These are phyloP conservation scores for Onygenales sp. DNA, from an alignment of 2,329 filamentous ascomycete genomes.

Conservation along the genomic window DNA sequence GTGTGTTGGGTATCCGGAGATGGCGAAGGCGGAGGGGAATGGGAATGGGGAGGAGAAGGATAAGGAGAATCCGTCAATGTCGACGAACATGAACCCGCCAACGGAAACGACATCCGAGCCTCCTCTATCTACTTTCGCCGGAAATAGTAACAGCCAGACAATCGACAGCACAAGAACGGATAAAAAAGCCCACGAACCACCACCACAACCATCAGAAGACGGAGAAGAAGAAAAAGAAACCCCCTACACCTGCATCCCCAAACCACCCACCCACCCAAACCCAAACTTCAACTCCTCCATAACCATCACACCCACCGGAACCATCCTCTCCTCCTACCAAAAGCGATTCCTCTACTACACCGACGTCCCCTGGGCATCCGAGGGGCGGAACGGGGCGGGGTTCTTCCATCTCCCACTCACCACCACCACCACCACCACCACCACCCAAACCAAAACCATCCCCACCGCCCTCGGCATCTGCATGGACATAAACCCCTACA, in stretches of 20 bases:
- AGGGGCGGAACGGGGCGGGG: slow-evolving; percentile 25
- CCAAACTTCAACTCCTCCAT: slow-evolving; percentile 48
- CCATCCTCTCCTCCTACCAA: slow-evolving; percentile 50
- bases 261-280: not conserved
- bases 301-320: slow-evolving; percentile 45
- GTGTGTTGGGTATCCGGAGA: slow-evolving; percentile 56
- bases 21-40: slow-evolving; percentile 14
- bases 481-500: slow-evolving; percentile 54
- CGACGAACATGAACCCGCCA: slow-evolving; percentile 8
- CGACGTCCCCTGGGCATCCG: slow-evolving; percentile 54
- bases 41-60: not conserved
- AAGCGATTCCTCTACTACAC: slow-evolving; percentile 59
- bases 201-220: too few relatives aligned
- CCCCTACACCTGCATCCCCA: too few relatives aligned
- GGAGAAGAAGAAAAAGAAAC: too few relatives aligned
- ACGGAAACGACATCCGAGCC: not conserved
- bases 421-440: not conserved
- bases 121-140: too few relatives aligned
- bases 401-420: slow-evolving; percentile 17
- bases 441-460: slow-evolving; percentile 15
- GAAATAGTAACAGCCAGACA: too few relatives aligned
- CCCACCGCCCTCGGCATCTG: slow-evolving; percentile 40
- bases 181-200: too few relatives aligned
- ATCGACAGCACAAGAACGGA: too few relatives aligned
- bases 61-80: slow-evolving; percentile 11